Percentiles rank a stretch among this genome's conserved stretches.
Evolutionary conservation across 768 basidiomycete species (phyloP).

Genomic region (Calocybe cyanea): DNA sequence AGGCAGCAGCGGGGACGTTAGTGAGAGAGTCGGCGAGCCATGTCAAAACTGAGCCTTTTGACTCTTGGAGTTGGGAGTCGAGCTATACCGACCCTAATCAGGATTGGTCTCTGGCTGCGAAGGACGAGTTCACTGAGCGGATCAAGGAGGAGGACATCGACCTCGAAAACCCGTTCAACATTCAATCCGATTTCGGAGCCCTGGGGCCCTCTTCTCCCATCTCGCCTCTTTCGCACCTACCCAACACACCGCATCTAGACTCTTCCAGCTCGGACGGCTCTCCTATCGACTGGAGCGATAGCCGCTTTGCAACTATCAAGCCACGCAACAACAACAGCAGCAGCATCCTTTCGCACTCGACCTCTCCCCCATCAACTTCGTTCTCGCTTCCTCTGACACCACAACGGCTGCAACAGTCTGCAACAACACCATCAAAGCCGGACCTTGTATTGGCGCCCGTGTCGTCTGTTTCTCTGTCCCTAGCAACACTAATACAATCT

Average conservation of each 20-base stretch:
- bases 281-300: slow-evolving; percentile 10
- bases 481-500: slow-evolving; percentile 37
- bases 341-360: slow-evolving; percentile 20
- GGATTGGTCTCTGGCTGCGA: slow-evolving; percentile 25
- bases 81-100: slow-evolving; percentile 19
- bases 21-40: slow-evolving; percentile 22
- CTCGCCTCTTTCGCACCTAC: slow-evolving; percentile 25
- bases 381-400: slow-evolving; percentile 12
- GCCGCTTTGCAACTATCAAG: slow-evolving; percentile 25
- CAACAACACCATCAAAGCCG: slow-evolving; percentile 15
- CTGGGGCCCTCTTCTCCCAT: slow-evolving; percentile 24
- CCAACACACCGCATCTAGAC: slow-evolving; percentile 24
- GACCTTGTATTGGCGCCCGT: slow-evolving; percentile 18
- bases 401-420: slow-evolving; percentile 18
- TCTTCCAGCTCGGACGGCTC: slow-evolving; percentile 17
- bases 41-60: slow-evolving; percentile 43
- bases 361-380: slow-evolving; percentile 8
- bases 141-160: slow-evolving; percentile 50
- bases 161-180: slow-evolving; percentile 32
- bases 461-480: slow-evolving; percentile 23
- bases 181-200: slow-evolving; percentile 19
- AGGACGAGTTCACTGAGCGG: slow-evolving; percentile 25
- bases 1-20: slow-evolving; percentile 28
- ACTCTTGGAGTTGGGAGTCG: slow-evolving; percentile 43
- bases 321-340: slow-evolving; percentile 37